Conservation (phyloP, 805 yeast genomes). For the Schwanniomyces sp. region DNA sequence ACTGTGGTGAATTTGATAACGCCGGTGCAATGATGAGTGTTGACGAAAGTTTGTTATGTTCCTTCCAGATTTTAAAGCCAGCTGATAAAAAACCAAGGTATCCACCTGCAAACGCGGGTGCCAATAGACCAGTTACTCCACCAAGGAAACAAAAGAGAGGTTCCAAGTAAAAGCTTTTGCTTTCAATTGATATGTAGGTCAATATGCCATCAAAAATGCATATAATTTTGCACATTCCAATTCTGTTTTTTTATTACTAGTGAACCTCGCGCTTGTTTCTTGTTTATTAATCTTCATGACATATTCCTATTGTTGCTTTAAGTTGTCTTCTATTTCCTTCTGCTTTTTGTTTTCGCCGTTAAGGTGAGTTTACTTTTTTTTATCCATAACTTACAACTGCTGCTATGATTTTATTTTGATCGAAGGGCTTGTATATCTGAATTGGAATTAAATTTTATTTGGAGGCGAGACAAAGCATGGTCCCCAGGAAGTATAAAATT, state of each 20-base stretch:
- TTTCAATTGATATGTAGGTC: not conserved
- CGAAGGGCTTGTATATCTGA: not conserved
- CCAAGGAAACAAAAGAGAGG: slow-evolving; percentile 59
- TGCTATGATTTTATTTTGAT: not conserved
- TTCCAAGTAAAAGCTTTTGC: slow-evolving; percentile 31
- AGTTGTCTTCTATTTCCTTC: not conserved
- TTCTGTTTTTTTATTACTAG: not conserved
- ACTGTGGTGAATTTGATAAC: slow-evolving; percentile 98
- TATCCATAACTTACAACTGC: not conserved
- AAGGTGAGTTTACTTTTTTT: not conserved
- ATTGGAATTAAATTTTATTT: not conserved
- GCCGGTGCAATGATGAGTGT: slow-evolving; percentile 99
- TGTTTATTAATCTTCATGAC: not conserved
- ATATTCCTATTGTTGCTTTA: not conserved
- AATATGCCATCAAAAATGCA: not conserved
- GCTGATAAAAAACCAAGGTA: slow-evolving; percentile 90
- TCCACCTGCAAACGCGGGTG: slow-evolving; percentile 44
- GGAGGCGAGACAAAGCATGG: not conserved
- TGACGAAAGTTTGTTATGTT: slow-evolving; percentile 92
- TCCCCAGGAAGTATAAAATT: not conserved
- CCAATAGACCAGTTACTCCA: slow-evolving; percentile 54
- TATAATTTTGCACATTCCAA: not conserved
- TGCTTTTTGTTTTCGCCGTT: not conserved
- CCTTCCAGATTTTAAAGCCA: slow-evolving; percentile 95
- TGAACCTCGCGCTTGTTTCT: not conserved